Evolutionary conservation across 2,329 filamentous ascomycete species (phyloP), one percentile per base, ranked within the genome.

Genomic region (Xylariomycetidae sp.): DNA sequence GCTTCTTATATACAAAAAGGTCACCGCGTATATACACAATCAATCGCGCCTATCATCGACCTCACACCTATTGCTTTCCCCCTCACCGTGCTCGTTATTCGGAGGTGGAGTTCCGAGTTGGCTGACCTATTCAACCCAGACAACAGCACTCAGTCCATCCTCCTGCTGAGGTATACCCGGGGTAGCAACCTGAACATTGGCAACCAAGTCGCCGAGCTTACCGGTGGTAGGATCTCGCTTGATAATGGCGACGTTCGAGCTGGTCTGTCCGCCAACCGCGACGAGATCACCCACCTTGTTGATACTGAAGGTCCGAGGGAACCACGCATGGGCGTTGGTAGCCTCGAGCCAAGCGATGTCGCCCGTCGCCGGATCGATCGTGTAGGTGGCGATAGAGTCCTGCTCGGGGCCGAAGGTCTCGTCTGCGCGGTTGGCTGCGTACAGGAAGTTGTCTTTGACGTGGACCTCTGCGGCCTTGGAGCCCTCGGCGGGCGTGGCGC

Each of bases 381-480:
- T 36, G 54, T 71, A 80, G 2, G 67, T 72, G 1, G 69, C 67
- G 15, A 81, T 56, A 1, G 77, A 74, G 53, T 80, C 75, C 26
- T 73, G 66, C 28, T 69, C 55, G 3, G 61, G 44, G n/a, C 62
- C 61, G 53, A 79, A 81, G 2, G 72, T 66, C 39, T 70, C 63
- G 52, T 80, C 77, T 41, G 74, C 72, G 36, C 80, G 70, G 63
- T 84, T 84, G 12, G 72, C 71, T 7, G 71, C 71, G 52, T 82
- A 69, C 26, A 82, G 46, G 54, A 74, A 79, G 44, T 70, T 67
- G 45, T 70, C 74, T 17, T 46, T 53, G 6, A 77, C 56, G 28
- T 63, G 61, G n/a, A 80, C 61, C 51, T 78, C 75, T 17, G 71
- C 72, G 0, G 71, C 69, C 40, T 74, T 75, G 41, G 69, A 66